Conservation (phyloP, 1,139 yeast species). For the Maudiozyma humilis region DNA sequence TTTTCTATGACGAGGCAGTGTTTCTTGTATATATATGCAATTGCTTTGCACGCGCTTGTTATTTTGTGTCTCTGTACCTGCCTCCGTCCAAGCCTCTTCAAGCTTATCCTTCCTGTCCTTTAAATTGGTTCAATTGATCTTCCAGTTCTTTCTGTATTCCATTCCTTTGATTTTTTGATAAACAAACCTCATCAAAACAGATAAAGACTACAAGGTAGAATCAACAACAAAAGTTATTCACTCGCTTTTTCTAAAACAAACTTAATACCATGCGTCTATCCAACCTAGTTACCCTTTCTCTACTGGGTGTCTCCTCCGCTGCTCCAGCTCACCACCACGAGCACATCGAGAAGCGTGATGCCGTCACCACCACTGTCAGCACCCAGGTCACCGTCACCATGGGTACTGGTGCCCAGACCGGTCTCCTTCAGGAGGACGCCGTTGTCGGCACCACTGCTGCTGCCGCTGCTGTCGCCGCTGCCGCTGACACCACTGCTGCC, state of each 20-base stretch:
- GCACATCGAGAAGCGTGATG: constrained; percentile 39
- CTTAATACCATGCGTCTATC: constrained; percentile 30
- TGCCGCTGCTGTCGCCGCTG: constrained; percentile 7
- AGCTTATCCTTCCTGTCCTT: too few species aligned
- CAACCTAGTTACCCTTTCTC: constrained; percentile 30
- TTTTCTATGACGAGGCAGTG: not conserved
- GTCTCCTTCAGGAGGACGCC: constrained; percentile 7
- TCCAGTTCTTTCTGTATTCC: not conserved
- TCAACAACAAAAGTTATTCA: not conserved
- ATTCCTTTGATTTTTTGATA: not conserved
- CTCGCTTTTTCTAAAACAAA: not conserved
- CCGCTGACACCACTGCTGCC: constrained; percentile 31
- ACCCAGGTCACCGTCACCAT: constrained; percentile 10
- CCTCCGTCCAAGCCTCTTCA: too few species aligned
- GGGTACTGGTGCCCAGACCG: constrained; percentile 1
- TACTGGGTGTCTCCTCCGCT: constrained; percentile 33
- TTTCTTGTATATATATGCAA: constrained; percentile 3
- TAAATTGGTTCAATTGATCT: too few species aligned
- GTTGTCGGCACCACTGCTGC: constrained; percentile 10
- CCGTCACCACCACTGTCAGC: constrained; percentile 16
- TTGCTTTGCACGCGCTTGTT: too few species aligned
- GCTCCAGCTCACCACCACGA: constrained; percentile 36
- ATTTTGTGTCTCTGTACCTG: too few species aligned
- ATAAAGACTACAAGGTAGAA: not conserved
- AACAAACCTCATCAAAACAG: too few species aligned